Evolutionary conservation across 805 yeast species (phyloP), one percentile per base, ranked within the genome.

Genomic region (Scheffersomyces ergatensis): DNA sequence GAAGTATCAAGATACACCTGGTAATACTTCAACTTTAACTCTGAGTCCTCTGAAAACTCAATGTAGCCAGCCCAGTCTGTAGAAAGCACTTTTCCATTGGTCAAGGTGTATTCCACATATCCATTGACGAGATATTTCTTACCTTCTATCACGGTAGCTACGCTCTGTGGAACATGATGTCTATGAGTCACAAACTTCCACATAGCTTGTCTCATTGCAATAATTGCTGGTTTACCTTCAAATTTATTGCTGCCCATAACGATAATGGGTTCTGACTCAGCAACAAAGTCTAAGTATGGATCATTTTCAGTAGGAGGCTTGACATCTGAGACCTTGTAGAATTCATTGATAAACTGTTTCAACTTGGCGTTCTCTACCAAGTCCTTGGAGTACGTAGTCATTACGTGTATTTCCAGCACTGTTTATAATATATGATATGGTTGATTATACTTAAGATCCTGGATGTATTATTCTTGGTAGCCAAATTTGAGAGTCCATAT

Each of bases 111-210:
- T 15, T 46, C 48, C 14, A 46, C 50, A 38, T 34, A 34, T 2
- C 50, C 50, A 34, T 41, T 46, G 21, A 44, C 21, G 16, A 46
- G 39, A 23, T 40, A 14, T 13, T 23, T 34, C 7, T 16, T 16
- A 15, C 26, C 37, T 9, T 33, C 37, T 6, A 21, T 31, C 5
- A 44, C 37, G 11, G 25, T 14, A 15, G 43, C 48, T 18, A 46
- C 46, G 23, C 44, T 38, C 8, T 41, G 26, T 11, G 42, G 44
- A 15, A 41, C 46, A 33, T 46, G 50, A 23, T 43, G 45, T 36
- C 50, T 42, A 13, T 40, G 31, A 5, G 50, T 44, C 5, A 46
- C 50, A 5, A 24, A 31, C 9, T 24, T 21, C 50, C 50, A 46
- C 48, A 46, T 46, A n/a, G 31, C 44, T 23, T 46, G 40, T 20